Evolutionary conservation across 768 basidiomycete genomes (phyloP), one percentile per base, ranked within the genome.

Genomic region (Leccinellum rugosiceps): DNA sequence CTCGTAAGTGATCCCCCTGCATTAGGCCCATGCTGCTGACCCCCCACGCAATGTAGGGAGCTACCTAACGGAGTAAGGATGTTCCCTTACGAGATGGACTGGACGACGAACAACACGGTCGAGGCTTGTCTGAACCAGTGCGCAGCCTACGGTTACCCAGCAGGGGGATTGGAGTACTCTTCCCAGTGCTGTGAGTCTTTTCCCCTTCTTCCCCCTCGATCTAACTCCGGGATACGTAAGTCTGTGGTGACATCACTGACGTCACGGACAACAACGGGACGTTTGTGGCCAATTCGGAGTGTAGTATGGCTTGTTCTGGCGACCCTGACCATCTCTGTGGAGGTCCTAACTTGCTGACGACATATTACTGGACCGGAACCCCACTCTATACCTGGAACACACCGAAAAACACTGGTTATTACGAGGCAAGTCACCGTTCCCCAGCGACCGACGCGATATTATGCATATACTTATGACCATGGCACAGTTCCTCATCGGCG

Each of bases 311-410:
- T 23, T 91, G 90, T 70, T 79, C 87, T 15, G 90, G 88, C 0
- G 88, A 90, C 64, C 83, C 87, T 0, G 66, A 78, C 14, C 85
- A 89, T 63, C 68, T 87, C 0, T 91, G 90, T 64, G 90, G 90
- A 48, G 82, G 80, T 31, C 78, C 77, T 0, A 70, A 75, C 25
- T 77, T 82, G 26, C 68, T 90, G 19, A 75, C 75, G 31, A 79
- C 80, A 30, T 88, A 84, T 58, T 77, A 76, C 55, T 82, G 81
- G 78, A 77, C 77, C 34, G 82, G 79, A 2, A 69, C 73, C 0
- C 60, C 63, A 2, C 63, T 88, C 59, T 77, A 85, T 53, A 74
- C 78, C 28, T 92, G 89, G 90, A 72, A 86, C 50, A 84, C 75
- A 0, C 90, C 90, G 0, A 68, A 61, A 5, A 83, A 84, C 58